Conservation (phyloP, 805 yeast species). For the Pichia eremophila region DNA sequence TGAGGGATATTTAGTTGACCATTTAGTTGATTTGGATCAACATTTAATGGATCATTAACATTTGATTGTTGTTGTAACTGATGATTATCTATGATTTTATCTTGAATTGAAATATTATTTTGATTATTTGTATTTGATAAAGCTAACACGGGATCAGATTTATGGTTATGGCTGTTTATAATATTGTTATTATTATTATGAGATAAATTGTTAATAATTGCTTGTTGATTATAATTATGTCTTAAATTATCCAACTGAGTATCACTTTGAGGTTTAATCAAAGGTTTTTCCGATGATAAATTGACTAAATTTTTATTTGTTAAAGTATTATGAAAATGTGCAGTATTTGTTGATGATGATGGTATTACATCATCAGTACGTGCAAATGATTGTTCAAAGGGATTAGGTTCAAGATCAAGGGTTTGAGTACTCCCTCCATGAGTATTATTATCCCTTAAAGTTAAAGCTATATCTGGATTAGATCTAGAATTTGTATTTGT, state of each 20-base stretch:
- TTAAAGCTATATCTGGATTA: slow-evolving; percentile 1
- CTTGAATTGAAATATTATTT: too few species aligned
- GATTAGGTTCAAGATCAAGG: slow-evolving; percentile 70
- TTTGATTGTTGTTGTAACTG: neutral
- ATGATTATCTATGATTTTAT: neutral
- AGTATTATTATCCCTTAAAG: neutral
- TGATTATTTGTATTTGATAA: too few species aligned
- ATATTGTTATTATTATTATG: neutral
- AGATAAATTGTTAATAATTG: neutral
- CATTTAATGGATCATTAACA: too few species aligned
- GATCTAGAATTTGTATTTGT: slow-evolving; percentile 1
- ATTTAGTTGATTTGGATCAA: too few species aligned
- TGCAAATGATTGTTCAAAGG: slow-evolving; percentile 87
- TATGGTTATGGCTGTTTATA: slow-evolving; percentile 8
- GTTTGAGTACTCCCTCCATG: slow-evolving; percentile 8
- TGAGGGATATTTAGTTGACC: too few species aligned
- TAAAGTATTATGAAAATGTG: neutral
- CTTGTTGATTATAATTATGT: neutral
- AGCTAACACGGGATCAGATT: neutral
- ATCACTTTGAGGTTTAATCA: slow-evolving; percentile 6
- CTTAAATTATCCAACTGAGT: slow-evolving; percentile 3
- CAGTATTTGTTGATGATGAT: too few species aligned
- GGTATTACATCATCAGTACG: slow-evolving; percentile 11
- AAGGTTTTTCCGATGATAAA: neutral
- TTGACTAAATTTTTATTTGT: neutral